Conservation (phyloP, 306 rosid genomes). For the Fragaria vesca region DNA sequence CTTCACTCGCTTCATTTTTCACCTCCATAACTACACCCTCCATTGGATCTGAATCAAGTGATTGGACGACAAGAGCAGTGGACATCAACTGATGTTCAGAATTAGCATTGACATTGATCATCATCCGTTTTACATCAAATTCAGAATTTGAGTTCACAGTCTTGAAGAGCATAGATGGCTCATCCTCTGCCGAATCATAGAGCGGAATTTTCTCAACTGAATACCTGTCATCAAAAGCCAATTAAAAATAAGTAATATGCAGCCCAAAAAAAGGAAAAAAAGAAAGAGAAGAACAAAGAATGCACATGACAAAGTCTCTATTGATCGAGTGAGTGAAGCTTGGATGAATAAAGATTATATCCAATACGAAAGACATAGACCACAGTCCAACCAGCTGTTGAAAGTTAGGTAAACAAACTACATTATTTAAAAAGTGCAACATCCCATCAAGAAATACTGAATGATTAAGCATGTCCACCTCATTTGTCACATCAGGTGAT, state of each 20-base stretch:
- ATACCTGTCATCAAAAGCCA: slow-evolving; percentile 54
- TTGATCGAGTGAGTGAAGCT: neutral
- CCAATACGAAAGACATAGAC: neutral
- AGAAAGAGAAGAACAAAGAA: neutral
- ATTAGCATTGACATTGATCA: slow-evolving; percentile 32
- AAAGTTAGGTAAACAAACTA: neutral
- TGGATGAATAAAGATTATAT: neutral
- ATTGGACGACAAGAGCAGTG: slow-evolving; percentile 44
- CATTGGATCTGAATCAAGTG: slow-evolving; percentile 47
- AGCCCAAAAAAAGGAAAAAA: neutral
- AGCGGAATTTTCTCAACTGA: slow-evolving; percentile 93
- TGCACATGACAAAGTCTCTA: neutral
- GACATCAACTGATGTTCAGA: slow-evolving; percentile 48
- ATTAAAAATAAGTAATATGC: slow-evolving; percentile 8
- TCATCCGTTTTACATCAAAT: slow-evolving; percentile 41
- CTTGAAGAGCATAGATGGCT: slow-evolving; percentile 45
- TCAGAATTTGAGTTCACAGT: slow-evolving; percentile 30
- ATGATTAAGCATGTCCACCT: neutral
- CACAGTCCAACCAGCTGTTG: neutral
- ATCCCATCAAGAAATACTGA: neutral
- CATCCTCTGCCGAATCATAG: slow-evolving; percentile 96
- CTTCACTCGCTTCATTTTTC: slow-evolving; percentile 50
- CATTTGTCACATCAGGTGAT: neutral
- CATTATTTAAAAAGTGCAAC: neutral
- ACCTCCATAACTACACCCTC: slow-evolving; percentile 42